phyloP scores from a whole-genome alignment of 306 rosid species.

The Mimosa bimucronata region DNA sequence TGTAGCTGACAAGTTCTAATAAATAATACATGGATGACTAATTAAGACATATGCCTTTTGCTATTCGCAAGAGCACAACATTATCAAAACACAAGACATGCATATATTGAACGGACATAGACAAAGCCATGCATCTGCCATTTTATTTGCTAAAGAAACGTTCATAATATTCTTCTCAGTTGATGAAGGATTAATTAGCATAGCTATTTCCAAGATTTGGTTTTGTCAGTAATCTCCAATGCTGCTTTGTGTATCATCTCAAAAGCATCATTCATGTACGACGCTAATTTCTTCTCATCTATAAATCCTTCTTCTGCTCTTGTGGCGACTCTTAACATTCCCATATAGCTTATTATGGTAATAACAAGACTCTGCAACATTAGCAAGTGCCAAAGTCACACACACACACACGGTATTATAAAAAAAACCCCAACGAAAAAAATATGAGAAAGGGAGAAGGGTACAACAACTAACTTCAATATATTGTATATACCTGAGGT shows the following conservation, averaged over 20 bases:
- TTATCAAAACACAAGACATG: neutral
- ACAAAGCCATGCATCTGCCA: neutral
- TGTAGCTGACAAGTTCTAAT: too few species aligned
- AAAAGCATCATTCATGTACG: neutral
- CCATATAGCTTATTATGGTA: slow-evolving; percentile 20
- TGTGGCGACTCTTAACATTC: neutral
- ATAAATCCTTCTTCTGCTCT: slow-evolving; percentile 22
- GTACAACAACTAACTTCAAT: neutral
- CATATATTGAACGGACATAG: neutral
- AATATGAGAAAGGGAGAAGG: too few species aligned
- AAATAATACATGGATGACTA: too few species aligned
- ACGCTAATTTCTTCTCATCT: neutral
- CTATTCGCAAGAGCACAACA: neutral
- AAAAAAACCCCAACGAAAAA: neutral
- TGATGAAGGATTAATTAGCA: neutral
- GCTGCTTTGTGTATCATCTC: slow-evolving; percentile 5
- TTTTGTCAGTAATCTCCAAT: neutral
- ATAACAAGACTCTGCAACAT: slow-evolving; percentile 12
- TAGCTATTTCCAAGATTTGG: neutral
- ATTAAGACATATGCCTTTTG: too few species aligned
- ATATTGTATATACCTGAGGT: slow-evolving; percentile 41
- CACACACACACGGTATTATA: too few species aligned
- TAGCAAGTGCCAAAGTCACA: neutral
- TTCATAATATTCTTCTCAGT: neutral
- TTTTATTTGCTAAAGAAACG: neutral